Base-by-base conservation (phyloP, 768 basidiomycete genomes). In the Psilocybe azurescens region DNA sequence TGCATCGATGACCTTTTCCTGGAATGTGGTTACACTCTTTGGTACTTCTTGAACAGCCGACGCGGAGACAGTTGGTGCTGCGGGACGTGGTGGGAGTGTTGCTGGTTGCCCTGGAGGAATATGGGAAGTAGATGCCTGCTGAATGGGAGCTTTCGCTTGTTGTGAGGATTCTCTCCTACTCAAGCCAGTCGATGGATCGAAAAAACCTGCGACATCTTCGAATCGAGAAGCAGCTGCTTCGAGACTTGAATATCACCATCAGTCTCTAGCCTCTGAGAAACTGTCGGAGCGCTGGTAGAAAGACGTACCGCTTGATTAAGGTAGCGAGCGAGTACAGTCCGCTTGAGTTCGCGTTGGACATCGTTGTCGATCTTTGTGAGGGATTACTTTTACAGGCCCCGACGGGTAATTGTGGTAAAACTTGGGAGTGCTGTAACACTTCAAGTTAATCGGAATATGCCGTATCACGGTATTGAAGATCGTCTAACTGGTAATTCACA, bases 221-320 rank as follows among this genome's bases (percentile, higher is more conserved):
- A 99, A 86, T 36, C 97, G 87, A 48, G 92, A 93, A 5, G 94
- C 95, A 8, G 95, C 93, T 28, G 97, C 97, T 81, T 96, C 92
- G 54, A 95, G 85, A 65, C 95, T 95, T 70, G 51, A 85, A 81
- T 61, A 58, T 16, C 61, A 60, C 56, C 44, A 44, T 61, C 20
- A 59, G 60, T 24, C 39, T 65, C 58, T 44, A 65, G 36, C 1
- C 52, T 46, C 32, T 53, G 32, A 39, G 44, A 20, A 56, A 53
- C 62, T 38, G 56, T 11, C 24, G 33, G 33, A 36, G 20, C 7
- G 38, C 14, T 41, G 49, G 61, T 56, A 54, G 66, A 29, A 18
- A 53, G 30, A 70, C 81, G 59, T 70, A 91, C 91, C 92, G 86
- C 76, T 93, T 94, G 74, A 91, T 90, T 63, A 94, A 88, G 9